Conservation (phyloP, 495 filamentous ascomycete genomes). For the Annulohypoxylon nitens region DNA sequence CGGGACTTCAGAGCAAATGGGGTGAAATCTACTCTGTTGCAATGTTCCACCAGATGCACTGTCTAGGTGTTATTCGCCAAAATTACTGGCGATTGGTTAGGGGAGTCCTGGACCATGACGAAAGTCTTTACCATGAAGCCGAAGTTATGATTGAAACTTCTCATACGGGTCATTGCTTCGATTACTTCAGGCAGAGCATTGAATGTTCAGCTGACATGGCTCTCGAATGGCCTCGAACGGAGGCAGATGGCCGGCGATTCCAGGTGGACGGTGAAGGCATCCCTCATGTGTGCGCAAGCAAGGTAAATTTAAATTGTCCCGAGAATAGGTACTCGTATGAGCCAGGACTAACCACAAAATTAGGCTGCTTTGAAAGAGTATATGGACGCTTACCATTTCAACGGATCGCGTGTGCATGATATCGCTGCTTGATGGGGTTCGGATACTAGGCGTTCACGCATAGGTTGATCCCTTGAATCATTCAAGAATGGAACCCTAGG, state of each 20-base stretch:
- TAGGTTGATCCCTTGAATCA: background rate
- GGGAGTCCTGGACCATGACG: background rate
- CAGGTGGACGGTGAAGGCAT: background rate
- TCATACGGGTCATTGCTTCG: constrained; percentile 2
- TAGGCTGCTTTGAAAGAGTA: constrained; percentile 2
- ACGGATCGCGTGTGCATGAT: constrained; percentile 3
- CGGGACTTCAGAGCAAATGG: constrained; percentile 2
- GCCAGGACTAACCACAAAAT: background rate
- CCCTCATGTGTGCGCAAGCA: background rate
- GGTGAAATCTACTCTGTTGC: constrained; percentile 1
- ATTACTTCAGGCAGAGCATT: constrained; percentile 5
- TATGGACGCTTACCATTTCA: background rate
- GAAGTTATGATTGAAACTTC: background rate
- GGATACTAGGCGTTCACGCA: background rate
- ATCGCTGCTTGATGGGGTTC: background rate
- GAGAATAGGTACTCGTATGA: background rate
- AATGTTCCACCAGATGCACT: constrained; percentile 7
- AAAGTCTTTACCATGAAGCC: background rate
- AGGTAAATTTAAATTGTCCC: background rate
- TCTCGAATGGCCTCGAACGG: background rate
- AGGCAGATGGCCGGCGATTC: background rate
- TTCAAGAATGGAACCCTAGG: too few relatives aligned
- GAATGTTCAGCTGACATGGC: constrained; percentile 5
- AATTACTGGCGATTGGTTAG: background rate
- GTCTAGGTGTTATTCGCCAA: background rate